phyloP scores from a whole-genome alignment of 2,329 filamentous ascomycete genomes.

The Beauveria sp. region DNA sequence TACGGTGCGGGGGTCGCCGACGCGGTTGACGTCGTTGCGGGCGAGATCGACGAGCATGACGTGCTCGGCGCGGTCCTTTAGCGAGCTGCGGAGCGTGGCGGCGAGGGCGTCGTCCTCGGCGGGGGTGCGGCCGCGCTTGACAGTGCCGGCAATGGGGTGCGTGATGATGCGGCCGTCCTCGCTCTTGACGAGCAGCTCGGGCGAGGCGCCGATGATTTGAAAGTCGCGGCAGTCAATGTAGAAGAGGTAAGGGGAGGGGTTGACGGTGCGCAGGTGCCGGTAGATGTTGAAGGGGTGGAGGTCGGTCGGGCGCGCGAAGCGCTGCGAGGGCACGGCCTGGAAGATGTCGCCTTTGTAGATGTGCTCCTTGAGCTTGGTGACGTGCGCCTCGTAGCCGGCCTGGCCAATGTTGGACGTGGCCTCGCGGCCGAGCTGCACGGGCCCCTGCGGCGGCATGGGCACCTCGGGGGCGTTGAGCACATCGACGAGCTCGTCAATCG shows the following conservation, averaged over 20 bases:
- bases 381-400: conserved; percentile 83
- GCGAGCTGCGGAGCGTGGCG: conserved; percentile 63
- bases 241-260: conserved; percentile 95
- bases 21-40: conserved; percentile 91
- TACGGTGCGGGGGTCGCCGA: conserved; percentile 84
- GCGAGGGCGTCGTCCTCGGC: conserved; percentile 79
- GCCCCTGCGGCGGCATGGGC: conserved; percentile 67
- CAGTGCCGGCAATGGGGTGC: conserved; percentile 93
- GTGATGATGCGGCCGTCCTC: conserved; percentile 84
- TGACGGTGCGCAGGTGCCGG: conserved; percentile 90
- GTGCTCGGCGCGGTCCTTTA: conserved; percentile 92
- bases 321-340: conserved; percentile 91
- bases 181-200: conserved; percentile 88
- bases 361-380: conserved; percentile 78
- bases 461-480: conserved; percentile 67
- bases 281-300: conserved; percentile 98
- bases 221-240: conserved; percentile 89
- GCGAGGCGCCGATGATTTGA: conserved; percentile 90
- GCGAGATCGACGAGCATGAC: conserved; percentile 97
- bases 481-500: conserved; percentile 59
- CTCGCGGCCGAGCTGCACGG: conserved; percentile 64
- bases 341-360: conserved; percentile 92
- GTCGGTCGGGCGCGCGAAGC: conserved; percentile 79
- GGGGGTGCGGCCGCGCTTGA: conserved; percentile 72
- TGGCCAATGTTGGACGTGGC: conserved; percentile 90